Conservation (phyloP, 495 filamentous ascomycete genomes). For the Penicillium pulvis region DNA sequence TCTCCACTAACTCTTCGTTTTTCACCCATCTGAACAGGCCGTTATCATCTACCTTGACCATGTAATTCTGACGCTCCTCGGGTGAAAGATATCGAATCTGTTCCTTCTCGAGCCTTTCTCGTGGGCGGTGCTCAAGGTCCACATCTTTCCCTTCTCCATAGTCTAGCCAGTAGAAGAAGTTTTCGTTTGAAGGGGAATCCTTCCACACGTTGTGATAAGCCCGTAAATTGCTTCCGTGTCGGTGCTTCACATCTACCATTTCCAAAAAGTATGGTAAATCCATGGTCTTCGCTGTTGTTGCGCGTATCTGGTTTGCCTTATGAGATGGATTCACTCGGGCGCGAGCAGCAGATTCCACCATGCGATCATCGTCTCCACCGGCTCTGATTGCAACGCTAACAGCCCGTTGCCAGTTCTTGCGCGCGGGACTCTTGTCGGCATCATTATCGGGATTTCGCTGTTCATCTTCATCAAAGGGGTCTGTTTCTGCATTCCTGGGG, state of each 20-base stretch:
- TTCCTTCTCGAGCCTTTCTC: conserved; percentile 67
- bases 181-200: conserved; percentile 70
- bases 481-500: conserved; percentile 32
- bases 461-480: conserved; percentile 33
- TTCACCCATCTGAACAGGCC: conserved; percentile 79
- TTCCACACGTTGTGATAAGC: conserved; percentile 87
- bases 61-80: conserved; percentile 71
- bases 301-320: conserved; percentile 31
- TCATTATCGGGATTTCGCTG: conserved; percentile 36
- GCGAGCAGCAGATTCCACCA: conserved; percentile 25
- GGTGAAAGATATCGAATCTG: conserved; percentile 72
- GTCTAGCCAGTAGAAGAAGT: conserved; percentile 98
- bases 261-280: conserved; percentile 89
- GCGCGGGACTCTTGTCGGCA: conserved; percentile 44
- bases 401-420: conserved; percentile 73
- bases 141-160: conserved; percentile 68
- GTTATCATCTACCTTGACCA: conserved; percentile 67
- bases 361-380: conserved; percentile 57
- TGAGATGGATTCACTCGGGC: conserved; percentile 23
- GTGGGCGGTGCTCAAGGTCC: conserved; percentile 59
- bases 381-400: conserved; percentile 71
- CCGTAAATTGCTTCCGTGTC: conserved; percentile 83
- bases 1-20: conserved; percentile 75
- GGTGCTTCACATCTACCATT: conserved; percentile 89
- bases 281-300: conserved; percentile 71